These are phyloP conservation scores for Pelargonium fulgidum DNA, from an alignment of 441 rosid species.

Conservation along the genomic window DNA sequence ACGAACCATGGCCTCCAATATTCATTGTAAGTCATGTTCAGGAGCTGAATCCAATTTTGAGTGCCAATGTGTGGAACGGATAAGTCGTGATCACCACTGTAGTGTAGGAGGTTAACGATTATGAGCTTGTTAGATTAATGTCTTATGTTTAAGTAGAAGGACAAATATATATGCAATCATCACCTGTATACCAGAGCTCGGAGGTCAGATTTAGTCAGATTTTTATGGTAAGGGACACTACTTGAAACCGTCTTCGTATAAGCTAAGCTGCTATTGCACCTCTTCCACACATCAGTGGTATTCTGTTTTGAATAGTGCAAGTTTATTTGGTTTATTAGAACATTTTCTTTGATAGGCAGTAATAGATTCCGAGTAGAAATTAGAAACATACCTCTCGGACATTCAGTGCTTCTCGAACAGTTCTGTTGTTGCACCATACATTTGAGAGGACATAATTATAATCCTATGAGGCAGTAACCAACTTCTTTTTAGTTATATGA, in stretches of 20 bases:
- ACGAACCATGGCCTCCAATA: slow-evolving; percentile 27
- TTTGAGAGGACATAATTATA: slow-evolving; percentile 26
- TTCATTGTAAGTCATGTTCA: slow-evolving; percentile 18
- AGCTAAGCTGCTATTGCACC: slow-evolving; percentile 25
- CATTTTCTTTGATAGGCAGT: no score
- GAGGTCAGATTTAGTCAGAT: slow-evolving; percentile 18
- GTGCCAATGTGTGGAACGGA: slow-evolving; percentile 25
- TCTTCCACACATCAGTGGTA: slow-evolving; percentile 24
- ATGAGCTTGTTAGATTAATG: no score
- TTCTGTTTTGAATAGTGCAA: slow-evolving; percentile 9
- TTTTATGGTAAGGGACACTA: slow-evolving; percentile 17
- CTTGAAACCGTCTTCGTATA: slow-evolving; percentile 26
- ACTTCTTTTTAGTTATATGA: background rate
- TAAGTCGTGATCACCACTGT: slow-evolving; percentile 29
- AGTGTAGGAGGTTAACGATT: background rate
- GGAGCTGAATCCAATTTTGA: slow-evolving; percentile 21
- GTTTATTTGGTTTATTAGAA: background rate
- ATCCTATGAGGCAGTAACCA: slow-evolving; percentile 15
- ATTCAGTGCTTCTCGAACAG: slow-evolving; percentile 24
- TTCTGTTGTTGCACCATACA: slow-evolving; percentile 24
- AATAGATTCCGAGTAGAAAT: background rate
- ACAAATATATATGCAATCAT: background rate
- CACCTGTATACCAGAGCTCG: slow-evolving; percentile 31
- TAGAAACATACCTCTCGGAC: slow-evolving; percentile 19
- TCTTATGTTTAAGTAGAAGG: no score